These are phyloP conservation scores for Beauveria brongniartii DNA, from an alignment of 2,329 filamentous ascomycete genomes.

Conservation along the genomic window DNA sequence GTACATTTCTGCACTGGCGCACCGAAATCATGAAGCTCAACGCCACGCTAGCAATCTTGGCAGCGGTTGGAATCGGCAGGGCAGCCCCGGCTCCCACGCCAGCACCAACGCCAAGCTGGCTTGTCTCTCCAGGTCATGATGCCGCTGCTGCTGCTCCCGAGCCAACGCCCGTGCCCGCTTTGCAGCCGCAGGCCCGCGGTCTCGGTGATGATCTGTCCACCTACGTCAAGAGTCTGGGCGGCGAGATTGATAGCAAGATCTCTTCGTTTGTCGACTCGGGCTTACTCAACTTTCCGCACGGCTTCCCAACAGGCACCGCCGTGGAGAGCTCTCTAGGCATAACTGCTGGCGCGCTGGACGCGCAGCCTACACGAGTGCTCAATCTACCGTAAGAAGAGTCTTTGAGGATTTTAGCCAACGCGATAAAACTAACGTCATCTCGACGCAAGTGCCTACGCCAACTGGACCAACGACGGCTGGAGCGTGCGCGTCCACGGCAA, in stretches of 20 bases:
- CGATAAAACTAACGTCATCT: not conserved
- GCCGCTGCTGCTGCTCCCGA: not conserved
- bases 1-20: not conserved
- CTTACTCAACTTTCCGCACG: constrained; percentile 59
- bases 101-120: not conserved
- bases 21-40: not conserved
- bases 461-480: constrained; percentile 73
- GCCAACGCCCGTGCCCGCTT: constrained; percentile 17
- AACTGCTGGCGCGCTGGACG: constrained; percentile 47
- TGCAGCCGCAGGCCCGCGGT: constrained; percentile 23
- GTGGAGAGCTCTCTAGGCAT: constrained; percentile 57
- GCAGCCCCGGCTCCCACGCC: constrained; percentile 4
- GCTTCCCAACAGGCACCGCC: constrained; percentile 44
- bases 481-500: constrained; percentile 70
- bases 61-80: constrained; percentile 7
- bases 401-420: no score
- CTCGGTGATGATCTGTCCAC: constrained; percentile 36
- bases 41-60: constrained; percentile 2
- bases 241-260: constrained; percentile 43
- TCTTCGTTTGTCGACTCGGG: constrained; percentile 55
- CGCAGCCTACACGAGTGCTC: constrained; percentile 60
- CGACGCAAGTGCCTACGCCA: constrained; percentile 51
- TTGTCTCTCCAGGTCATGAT: no score
- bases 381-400: constrained; percentile 49
- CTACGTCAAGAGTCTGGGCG: constrained; percentile 42